Evolutionary conservation across 192 early-diverging fungal species (phyloP).

Genomic region (Entomortierella parvispora): DNA sequence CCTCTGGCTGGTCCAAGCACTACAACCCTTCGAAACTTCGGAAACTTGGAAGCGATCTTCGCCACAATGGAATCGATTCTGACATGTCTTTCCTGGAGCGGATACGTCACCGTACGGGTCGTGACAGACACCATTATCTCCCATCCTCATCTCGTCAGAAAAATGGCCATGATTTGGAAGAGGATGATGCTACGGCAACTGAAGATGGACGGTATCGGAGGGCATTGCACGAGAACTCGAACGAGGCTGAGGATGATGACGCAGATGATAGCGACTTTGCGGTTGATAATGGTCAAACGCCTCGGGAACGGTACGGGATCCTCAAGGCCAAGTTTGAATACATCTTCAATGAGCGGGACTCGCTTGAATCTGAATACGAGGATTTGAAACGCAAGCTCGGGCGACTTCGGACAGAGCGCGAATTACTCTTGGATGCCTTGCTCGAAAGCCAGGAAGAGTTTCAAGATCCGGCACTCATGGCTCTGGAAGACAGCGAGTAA

Average conservation of each 20-base stretch:
- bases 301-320: constrained; percentile 27
- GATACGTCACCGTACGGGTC: background rate
- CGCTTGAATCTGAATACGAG: constrained; percentile 40
- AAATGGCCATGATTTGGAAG: no score
- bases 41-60: constrained; percentile 17
- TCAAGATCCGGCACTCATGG: constrained; percentile 36
- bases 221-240: background rate
- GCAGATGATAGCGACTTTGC: constrained; percentile 43
- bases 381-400: constrained; percentile 36
- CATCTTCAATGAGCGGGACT: constrained; percentile 45
- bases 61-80: background rate
- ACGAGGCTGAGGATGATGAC: constrained; percentile 27
- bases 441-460: constrained; percentile 23
- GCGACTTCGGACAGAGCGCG: constrained; percentile 25
- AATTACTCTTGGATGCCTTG: constrained; percentile 35
- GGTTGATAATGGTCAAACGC: constrained; percentile 34
- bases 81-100: background rate
- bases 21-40: constrained; percentile 26
- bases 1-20: background rate
- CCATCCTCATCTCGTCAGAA: no score
- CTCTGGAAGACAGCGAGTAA: constrained; percentile 44
- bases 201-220: background rate
- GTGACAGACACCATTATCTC: no score
- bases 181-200: background rate
- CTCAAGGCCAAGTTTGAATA: constrained; percentile 45